These are phyloP conservation scores for Aotearoamyces nothofagi DNA, from an alignment of 2,329 filamentous ascomycete genomes.

Conservation along the genomic window DNA sequence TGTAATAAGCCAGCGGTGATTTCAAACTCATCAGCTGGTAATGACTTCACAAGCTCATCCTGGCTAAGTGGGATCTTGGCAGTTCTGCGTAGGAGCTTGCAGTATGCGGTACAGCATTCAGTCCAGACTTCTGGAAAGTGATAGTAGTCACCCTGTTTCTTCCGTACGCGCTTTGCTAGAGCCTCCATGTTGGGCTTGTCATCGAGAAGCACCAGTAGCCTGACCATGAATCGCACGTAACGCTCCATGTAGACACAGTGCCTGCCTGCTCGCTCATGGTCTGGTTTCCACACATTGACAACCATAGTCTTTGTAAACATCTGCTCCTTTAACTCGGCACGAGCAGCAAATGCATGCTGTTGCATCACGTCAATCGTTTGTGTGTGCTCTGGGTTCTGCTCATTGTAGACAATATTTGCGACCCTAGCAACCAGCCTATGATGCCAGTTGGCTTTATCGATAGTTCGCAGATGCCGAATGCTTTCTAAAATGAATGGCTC, in stretches of 20 bases:
- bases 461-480: constrained; percentile 19
- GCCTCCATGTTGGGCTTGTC: constrained; percentile 48
- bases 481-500: constrained; percentile 38
- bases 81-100: constrained; percentile 37
- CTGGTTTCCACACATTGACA: constrained; percentile 60
- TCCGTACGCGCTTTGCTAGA: constrained; percentile 46
- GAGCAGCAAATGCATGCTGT: constrained; percentile 34
- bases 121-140: constrained; percentile 14
- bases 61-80: constrained; percentile 42
- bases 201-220: constrained; percentile 41
- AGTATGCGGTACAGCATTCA: constrained; percentile 15
- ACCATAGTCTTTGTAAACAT: constrained; percentile 65
- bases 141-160: constrained; percentile 38
- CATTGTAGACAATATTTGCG: constrained; percentile 45
- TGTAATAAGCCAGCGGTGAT: constrained; percentile 42
- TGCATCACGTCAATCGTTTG: too few relatives aligned
- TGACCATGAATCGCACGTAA: constrained; percentile 52
- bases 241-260: constrained; percentile 63
- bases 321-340: constrained; percentile 49
- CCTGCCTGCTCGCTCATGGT: constrained; percentile 51
- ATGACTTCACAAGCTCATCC: constrained; percentile 50
- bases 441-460: constrained; percentile 63
- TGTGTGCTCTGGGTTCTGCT: constrained; percentile 27
- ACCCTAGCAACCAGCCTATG: constrained; percentile 53
- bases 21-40: constrained; percentile 51